These are phyloP conservation scores for Salix arbutifolia DNA, from an alignment of 345 rosid genomes.

Conservation along the genomic window DNA sequence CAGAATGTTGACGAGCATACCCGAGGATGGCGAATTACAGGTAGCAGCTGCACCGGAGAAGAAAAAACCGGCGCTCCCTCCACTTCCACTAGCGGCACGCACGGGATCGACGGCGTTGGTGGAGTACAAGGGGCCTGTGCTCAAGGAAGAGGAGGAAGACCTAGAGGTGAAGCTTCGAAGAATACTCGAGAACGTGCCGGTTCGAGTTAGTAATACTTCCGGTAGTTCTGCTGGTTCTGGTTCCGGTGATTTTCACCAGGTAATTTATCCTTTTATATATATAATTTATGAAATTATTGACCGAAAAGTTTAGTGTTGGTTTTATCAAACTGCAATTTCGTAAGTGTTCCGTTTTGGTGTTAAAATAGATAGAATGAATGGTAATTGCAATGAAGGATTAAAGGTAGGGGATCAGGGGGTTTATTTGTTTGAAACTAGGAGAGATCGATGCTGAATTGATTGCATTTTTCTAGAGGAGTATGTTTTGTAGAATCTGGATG, in stretches of 20 bases:
- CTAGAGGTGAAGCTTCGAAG: constrained; percentile 85
- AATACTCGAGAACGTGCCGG: constrained; percentile 90
- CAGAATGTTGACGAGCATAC: constrained; percentile 53
- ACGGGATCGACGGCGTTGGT: constrained; percentile 56
- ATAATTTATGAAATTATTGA: not conserved
- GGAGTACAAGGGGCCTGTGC: constrained; percentile 65
- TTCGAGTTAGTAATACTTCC: constrained; percentile 88
- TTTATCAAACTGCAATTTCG: not conserved
- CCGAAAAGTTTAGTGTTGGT: not conserved
- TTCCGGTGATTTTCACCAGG: constrained; percentile 98
- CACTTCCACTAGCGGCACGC: constrained; percentile 22
- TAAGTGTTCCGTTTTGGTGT: not conserved
- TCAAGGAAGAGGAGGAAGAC: constrained; percentile 88
- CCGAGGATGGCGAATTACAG: constrained; percentile 48
- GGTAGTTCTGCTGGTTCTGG: constrained; percentile 99
- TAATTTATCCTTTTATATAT: constrained; percentile 11
- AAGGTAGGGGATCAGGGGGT: not conserved
- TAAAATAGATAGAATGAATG: not conserved
- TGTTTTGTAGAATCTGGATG: not conserved
- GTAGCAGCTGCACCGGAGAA: constrained; percentile 45
- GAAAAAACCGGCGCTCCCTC: constrained; percentile 35
- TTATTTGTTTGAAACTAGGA: not conserved
- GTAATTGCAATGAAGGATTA: not conserved
- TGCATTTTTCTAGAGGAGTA: not conserved
- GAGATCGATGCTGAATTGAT: not conserved